These are phyloP conservation scores for Penicillium taxi DNA, from an alignment of 495 filamentous ascomycete species.

Conservation along the genomic window DNA sequence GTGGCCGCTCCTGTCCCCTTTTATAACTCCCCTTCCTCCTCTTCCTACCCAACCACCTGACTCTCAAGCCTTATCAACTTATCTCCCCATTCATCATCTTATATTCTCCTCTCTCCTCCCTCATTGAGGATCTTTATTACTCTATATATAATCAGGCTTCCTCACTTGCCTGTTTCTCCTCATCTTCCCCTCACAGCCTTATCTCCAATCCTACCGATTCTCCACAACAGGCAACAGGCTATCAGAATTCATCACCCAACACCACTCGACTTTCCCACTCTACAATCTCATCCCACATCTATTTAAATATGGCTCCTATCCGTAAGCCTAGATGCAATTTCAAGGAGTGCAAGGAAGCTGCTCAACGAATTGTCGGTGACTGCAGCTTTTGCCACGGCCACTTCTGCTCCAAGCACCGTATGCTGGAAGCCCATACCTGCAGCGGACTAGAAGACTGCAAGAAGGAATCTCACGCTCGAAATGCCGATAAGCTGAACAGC, in stretches of 20 bases:
- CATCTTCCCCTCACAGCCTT: constrained; percentile 26
- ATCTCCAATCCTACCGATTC: not conserved
- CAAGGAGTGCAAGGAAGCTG: constrained; percentile 77
- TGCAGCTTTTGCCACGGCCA: constrained; percentile 90
- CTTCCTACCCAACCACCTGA: constrained; percentile 3
- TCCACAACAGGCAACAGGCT: too few species aligned
- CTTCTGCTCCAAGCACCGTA: constrained; percentile 88
- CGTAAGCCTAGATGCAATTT: constrained; percentile 82
- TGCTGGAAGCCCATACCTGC: constrained; percentile 91
- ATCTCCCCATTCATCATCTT: not conserved
- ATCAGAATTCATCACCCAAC: not conserved
- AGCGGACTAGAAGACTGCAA: constrained; percentile 94
- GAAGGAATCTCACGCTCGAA: constrained; percentile 86
- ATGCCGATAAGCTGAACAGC: constrained; percentile 81
- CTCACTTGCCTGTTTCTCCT: constrained; percentile 22
- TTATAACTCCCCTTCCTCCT: constrained; percentile 18
- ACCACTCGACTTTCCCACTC: constrained; percentile 3
- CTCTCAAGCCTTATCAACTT: constrained; percentile 21
- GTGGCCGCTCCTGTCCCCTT: constrained; percentile 3
- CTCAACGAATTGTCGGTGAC: constrained; percentile 89
- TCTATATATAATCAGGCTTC: too few species aligned
- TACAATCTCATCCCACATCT: constrained; percentile 5
- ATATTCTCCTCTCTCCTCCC: not conserved
- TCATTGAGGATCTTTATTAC: not conserved
- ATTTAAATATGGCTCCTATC: constrained; percentile 42